phyloP scores from a whole-genome alignment of 1,284 basidiomycete genomes.

The Tilletia indica region DNA sequence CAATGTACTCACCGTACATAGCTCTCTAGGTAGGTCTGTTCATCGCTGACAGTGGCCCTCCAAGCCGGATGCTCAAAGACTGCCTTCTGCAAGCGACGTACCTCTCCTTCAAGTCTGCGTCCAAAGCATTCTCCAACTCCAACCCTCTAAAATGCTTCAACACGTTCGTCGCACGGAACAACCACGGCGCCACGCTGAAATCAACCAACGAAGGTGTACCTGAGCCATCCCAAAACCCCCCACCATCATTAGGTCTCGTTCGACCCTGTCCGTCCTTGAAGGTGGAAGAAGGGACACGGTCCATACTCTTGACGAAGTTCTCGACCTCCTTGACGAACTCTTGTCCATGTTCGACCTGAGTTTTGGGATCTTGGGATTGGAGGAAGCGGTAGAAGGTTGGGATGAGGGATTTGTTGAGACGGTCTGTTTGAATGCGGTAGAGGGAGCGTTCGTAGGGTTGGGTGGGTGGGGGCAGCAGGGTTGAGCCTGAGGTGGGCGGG shows the following conservation, averaged over 20 bases:
- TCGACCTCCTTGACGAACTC: conserved; percentile 66
- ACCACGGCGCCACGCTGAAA: conserved; percentile 73
- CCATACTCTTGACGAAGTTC: conserved; percentile 64
- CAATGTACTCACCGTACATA: conserved; percentile 57
- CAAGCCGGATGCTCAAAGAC: conserved; percentile 68
- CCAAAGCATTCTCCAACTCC: conserved; percentile 55
- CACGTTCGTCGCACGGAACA: conserved; percentile 68
- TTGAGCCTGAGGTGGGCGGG: conserved; percentile 35
- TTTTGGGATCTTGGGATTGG: conserved; percentile 68
- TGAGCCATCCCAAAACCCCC: conserved; percentile 63
- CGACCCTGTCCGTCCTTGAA: neutral
- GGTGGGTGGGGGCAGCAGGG: conserved; percentile 64
- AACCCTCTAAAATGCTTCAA: conserved; percentile 71
- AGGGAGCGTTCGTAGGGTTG: conserved; percentile 67
- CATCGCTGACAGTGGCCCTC: conserved; percentile 69
- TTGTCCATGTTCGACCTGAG: conserved; percentile 64
- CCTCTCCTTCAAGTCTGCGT: conserved; percentile 58
- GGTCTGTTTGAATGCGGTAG: conserved; percentile 69
- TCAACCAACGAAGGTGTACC: conserved; percentile 69
- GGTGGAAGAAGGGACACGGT: conserved; percentile 39
- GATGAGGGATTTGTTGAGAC: conserved; percentile 66
- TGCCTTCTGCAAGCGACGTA: conserved; percentile 63
- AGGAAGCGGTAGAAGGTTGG: conserved; percentile 76
- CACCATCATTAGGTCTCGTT: conserved; percentile 53
- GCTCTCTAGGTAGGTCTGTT: conserved; percentile 71